Evolutionary conservation across 176 grass and related monocot genomes (phyloP), one percentile per base, ranked within the genome.

Genomic region (Cocos nucifera): DNA sequence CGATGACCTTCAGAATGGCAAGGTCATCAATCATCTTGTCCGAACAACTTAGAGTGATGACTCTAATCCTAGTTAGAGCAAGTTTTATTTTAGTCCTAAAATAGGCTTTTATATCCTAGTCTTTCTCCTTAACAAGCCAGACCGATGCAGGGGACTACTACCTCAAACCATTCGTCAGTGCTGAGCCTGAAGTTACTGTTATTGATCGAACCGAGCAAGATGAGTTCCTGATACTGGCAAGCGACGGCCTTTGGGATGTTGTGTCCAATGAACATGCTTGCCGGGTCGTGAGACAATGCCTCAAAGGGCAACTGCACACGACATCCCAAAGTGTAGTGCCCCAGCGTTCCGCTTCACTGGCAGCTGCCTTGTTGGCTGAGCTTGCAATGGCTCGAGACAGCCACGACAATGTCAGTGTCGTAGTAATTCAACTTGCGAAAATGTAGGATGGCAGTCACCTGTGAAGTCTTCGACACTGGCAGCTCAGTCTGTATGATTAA

Each of bases 191-290:
- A 50, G 70, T 98, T 22, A 85, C 68, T 0, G 57, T 86, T 1
- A 76, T 23, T 2, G 81, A 86, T 8, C 73, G 87, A 27, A 83
- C 69, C 0, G 52, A 52, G 25, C 68, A 63, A 28, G 93, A 98
- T 16, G 93, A 98, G 58, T 98, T 98, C 66, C 70, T 98, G 53
- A 81, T 98, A 59, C 19, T 98, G 8, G 93, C 76, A 3, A 98
- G 81, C 25, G 93, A 98, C 14, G 93, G 93, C 17, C 55, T 98
- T 3, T 98, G 93, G 93, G 84, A 98, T 0, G 87, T 85, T 1
- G 56, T 92, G 12, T 66, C 84, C 52, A 98, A 81, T 4, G 84
- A 92, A 2, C 18, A 50, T 1, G 93, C 81, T 0, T 92, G 87
- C 84, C 83, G 74, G 73, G 57, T 98, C 0, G 77, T 77, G 49